These are phyloP conservation scores for Cornus kousa DNA, from an alignment of 148 eudicot genomes.

Conservation along the genomic window DNA sequence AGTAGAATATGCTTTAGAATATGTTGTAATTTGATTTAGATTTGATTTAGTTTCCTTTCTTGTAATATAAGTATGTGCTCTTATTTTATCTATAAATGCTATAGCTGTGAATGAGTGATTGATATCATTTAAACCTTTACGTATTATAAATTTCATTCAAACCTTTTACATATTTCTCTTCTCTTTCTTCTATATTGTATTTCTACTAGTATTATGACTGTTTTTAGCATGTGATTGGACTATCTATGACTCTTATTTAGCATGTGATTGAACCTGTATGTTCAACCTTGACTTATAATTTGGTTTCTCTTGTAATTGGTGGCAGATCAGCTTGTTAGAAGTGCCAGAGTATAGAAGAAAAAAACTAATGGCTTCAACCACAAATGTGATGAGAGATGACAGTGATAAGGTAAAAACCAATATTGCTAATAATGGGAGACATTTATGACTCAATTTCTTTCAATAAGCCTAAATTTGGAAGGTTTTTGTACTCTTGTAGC, in stretches of 20 bases:
- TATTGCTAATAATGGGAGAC: background rate
- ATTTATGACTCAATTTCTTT: background rate
- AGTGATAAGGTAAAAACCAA: conserved; percentile 66
- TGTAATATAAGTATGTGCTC: too few species aligned
- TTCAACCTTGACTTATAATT: conserved; percentile 7
- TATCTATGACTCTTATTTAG: too few species aligned
- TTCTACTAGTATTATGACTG: background rate
- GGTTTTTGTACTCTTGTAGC: background rate
- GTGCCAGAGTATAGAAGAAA: conserved; percentile 65
- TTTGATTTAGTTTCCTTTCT: too few species aligned
- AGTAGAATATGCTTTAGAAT: too few species aligned
- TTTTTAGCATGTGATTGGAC: too few species aligned
- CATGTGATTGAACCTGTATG: conserved; percentile 5
- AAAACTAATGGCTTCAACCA: conserved; percentile 50
- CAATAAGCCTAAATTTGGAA: background rate
- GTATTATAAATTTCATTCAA: too few species aligned
- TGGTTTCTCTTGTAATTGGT: conserved; percentile 15
- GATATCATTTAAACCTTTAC: too few species aligned
- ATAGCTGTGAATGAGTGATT: too few species aligned
- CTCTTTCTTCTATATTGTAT: too few species aligned
- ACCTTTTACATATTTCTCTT: too few species aligned
- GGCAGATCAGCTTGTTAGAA: conserved; percentile 89
- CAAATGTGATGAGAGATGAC: conserved; percentile 84
- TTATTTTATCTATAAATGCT: too few species aligned
- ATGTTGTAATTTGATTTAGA: too few species aligned